Conservation (phyloP, 306 rosid genomes). For the Amphicarpaea edgeworthii region DNA sequence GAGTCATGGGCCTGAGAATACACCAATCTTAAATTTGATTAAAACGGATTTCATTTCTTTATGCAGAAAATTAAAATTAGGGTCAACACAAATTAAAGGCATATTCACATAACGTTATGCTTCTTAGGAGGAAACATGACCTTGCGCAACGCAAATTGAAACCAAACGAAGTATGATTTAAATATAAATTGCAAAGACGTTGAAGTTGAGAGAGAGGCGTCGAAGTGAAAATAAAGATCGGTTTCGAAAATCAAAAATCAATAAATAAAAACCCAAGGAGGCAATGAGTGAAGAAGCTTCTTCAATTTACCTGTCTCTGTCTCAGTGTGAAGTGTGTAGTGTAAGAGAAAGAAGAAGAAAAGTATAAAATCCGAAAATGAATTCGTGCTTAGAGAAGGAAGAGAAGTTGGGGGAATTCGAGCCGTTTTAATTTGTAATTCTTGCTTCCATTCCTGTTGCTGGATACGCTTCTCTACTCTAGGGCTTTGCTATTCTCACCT, state of each 20-base stretch:
- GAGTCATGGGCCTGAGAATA: neutral
- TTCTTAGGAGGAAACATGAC: neutral
- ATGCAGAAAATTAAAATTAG: constrained; percentile 4
- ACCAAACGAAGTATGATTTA: neutral
- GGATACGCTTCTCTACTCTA: neutral
- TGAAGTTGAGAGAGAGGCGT: neutral
- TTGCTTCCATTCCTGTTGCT: neutral
- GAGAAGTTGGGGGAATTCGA: neutral
- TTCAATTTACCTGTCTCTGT: constrained; percentile 3
- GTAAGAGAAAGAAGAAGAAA: neutral
- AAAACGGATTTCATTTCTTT: neutral
- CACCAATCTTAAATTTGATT: neutral
- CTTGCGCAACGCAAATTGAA: constrained; percentile 19
- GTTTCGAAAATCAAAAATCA: neutral
- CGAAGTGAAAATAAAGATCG: constrained; percentile 21
- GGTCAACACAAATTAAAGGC: constrained; percentile 18
- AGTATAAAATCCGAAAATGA: too few species aligned
- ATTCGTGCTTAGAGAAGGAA: neutral
- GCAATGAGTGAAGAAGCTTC: neutral
- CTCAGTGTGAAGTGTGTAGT: too few species aligned
- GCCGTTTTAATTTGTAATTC: constrained; percentile 8
- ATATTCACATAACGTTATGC: neutral
- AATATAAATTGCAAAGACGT: neutral
- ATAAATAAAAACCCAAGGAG: neutral
- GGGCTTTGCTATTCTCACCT: too few species aligned